Conservation (phyloP, 2,329 filamentous ascomycete species). For the Microsporum canis region DNA sequence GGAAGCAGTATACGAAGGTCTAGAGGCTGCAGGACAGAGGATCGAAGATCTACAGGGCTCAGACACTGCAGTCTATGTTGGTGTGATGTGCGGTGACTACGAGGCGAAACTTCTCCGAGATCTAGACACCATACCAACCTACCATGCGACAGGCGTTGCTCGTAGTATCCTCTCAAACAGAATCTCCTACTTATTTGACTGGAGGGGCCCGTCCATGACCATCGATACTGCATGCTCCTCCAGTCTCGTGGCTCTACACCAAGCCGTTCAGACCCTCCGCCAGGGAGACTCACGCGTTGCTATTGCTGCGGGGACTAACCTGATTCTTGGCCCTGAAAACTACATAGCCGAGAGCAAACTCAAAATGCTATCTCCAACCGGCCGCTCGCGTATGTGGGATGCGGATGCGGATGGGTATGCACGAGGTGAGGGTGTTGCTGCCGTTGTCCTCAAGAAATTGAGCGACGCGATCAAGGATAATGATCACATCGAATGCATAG, state of each 20-base stretch:
- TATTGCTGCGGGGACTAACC: slow-evolving; percentile 20
- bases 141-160: slow-evolving; percentile 21
- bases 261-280: slow-evolving; percentile 14
- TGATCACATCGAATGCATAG: slow-evolving; percentile 34
- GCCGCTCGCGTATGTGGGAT: slow-evolving; percentile 23
- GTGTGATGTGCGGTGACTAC: slow-evolving; percentile 24
- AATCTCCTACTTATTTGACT: slow-evolving; percentile 12
- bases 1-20: slow-evolving; percentile 21
- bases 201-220: slow-evolving; percentile 11
- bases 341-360: slow-evolving; percentile 21
- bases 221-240: slow-evolving; percentile 16
- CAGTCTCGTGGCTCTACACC: slow-evolving; percentile 8
- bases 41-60: slow-evolving; percentile 23
- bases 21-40: slow-evolving; percentile 19
- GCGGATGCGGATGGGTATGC: slow-evolving; percentile 32
- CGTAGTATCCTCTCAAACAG: slow-evolving; percentile 24
- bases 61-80: slow-evolving; percentile 26
- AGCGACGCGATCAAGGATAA: slow-evolving; percentile 30
- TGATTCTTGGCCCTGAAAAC: slow-evolving; percentile 16
- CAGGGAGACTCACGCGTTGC: slow-evolving; percentile 10
- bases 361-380: slow-evolving; percentile 25
- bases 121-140: slow-evolving; percentile 15
- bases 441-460: slow-evolving; percentile 32
- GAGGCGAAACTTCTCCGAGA: background rate
- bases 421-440: slow-evolving; percentile 34